Conservation (phyloP, 345 rosid genomes). For the Corchorus olitorius region DNA sequence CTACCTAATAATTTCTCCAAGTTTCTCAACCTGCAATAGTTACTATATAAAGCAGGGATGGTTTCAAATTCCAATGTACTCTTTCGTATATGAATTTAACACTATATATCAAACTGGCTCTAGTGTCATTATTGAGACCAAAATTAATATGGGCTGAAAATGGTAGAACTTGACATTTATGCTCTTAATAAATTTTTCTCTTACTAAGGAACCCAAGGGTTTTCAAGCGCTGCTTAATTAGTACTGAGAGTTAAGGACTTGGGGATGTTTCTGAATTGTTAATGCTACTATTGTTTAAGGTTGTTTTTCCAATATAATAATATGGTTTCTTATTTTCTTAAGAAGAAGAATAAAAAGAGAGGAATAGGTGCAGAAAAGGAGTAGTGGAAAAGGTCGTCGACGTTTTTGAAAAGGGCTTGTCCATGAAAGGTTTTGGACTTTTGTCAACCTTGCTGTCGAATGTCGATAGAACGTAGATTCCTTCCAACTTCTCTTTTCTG, state of each 20-base stretch:
- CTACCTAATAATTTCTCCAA: no score
- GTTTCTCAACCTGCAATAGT: no score
- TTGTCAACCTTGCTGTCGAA: neutral
- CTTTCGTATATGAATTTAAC: no score
- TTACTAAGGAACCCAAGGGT: no score
- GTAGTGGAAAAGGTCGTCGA: neutral
- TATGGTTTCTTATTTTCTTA: neutral
- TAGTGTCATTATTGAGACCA: no score
- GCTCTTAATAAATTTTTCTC: no score
- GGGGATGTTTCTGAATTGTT: neutral
- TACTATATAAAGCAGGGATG: no score
- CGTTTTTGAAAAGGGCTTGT: conserved; percentile 1
- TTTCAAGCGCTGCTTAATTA: neutral
- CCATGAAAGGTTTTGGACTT: conserved; percentile 10
- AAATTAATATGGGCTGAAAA: no score
- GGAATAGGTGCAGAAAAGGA: neutral
- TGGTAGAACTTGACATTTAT: no score
- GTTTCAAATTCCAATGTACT: no score
- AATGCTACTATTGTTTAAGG: neutral
- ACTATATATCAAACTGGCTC: no score
- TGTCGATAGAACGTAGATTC: neutral
- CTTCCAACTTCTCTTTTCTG: neutral
- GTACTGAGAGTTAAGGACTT: neutral
- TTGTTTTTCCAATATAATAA: neutral
- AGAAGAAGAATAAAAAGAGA: no score